phyloP scores from a whole-genome alignment of 306 rosid species.

The Trichosanthes truncata region DNA sequence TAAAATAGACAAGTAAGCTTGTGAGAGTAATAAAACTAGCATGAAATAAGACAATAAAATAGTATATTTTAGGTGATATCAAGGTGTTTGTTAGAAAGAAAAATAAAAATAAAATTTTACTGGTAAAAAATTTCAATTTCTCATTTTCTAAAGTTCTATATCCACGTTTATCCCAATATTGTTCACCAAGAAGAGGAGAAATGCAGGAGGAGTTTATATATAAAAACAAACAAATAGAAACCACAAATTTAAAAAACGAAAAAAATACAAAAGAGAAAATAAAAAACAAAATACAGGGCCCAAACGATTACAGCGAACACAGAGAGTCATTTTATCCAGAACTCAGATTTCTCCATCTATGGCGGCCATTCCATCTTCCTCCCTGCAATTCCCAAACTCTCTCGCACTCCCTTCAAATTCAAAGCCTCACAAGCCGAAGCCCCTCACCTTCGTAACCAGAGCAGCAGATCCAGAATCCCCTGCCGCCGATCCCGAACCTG shows the following conservation, averaged over 20 bases:
- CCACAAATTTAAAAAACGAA: background rate
- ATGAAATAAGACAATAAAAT: too few relatives aligned
- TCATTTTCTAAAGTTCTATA: too few relatives aligned
- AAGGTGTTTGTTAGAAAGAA: too few relatives aligned
- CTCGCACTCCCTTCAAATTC: conserved; percentile 25
- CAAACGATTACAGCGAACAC: conserved; percentile 8
- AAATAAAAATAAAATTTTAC: too few relatives aligned
- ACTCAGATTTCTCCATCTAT: conserved; percentile 15
- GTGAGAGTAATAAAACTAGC: too few relatives aligned
- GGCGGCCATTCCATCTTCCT: conserved; percentile 42
- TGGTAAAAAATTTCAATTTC: too few relatives aligned
- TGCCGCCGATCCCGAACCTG: conserved; percentile 23
- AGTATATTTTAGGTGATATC: too few relatives aligned
- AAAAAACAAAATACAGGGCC: background rate
- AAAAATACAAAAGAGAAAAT: background rate
- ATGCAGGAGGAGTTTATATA: too few relatives aligned
- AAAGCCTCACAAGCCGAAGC: conserved; percentile 29
- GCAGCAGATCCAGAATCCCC: conserved; percentile 52
- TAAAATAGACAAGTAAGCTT: too few relatives aligned
- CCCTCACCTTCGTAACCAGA: conserved; percentile 27
- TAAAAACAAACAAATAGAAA: background rate
- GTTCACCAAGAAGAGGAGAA: too few relatives aligned
- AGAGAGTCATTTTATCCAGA: background rate
- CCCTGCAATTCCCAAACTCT: conserved; percentile 34
- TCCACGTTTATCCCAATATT: too few relatives aligned